A percentile compares a stretch with the other conserved stretches of the same genome.
Conservation (phyloP, 1,284 basidiomycete genomes). For the Rhodotorula sp. region DNA sequence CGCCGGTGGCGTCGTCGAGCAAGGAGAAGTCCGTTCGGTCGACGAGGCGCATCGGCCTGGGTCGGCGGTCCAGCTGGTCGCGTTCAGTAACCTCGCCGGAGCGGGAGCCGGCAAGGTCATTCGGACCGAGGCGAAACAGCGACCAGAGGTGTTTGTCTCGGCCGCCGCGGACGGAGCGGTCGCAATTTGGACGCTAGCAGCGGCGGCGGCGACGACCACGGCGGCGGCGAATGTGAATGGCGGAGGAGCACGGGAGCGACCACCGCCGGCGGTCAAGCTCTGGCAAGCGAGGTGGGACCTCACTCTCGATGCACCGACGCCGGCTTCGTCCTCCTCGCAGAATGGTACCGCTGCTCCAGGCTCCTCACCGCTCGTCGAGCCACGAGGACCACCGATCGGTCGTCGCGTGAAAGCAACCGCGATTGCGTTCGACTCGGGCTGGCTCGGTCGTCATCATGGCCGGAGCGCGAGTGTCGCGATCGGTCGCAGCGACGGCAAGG, state of each 20-base stretch:
- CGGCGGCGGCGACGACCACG: background rate
- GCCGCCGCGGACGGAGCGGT: constrained; percentile 36
- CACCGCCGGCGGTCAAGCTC: constrained; percentile 16
- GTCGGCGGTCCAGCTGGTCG: background rate
- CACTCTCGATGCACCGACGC: background rate
- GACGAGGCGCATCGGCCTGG: constrained; percentile 21
- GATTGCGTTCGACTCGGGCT: constrained; percentile 33
- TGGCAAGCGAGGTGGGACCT: constrained; percentile 26
- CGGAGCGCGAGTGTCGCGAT: constrained; percentile 26
- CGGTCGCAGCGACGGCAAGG: constrained; percentile 33
- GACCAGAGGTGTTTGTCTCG: constrained; percentile 25
- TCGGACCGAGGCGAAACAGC: background rate
- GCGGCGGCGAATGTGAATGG: background rate
- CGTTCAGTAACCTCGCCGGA: constrained; percentile 22
- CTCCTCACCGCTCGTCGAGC: background rate
- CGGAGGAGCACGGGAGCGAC: constrained; percentile 5
- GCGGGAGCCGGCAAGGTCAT: background rate
- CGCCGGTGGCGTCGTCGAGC: constrained; percentile 15
- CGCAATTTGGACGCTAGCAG: constrained; percentile 28
- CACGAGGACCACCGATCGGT: background rate
- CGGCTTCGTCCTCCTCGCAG: background rate
- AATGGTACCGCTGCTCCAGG: background rate
- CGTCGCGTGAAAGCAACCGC: background rate
- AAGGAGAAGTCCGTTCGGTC: constrained; percentile 13
- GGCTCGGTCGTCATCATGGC: constrained; percentile 20